These are phyloP conservation scores for Halophytophthora polymorphica DNA, from an alignment of 352 stramenopile species.

Conservation along the genomic window DNA sequence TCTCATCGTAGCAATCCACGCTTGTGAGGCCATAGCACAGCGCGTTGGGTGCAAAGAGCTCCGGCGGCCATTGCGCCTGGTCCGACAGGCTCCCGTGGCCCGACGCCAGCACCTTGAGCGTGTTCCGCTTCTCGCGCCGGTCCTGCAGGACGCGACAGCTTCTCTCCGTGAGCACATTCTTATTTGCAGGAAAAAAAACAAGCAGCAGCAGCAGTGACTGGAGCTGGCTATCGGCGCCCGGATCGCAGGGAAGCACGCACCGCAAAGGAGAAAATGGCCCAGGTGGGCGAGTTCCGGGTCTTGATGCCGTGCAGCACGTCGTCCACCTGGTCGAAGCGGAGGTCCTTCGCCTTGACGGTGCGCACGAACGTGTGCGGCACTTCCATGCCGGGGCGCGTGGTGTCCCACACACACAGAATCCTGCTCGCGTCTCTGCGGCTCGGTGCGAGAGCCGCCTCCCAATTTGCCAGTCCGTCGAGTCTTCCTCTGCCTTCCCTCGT, in stretches of 20 bases:
- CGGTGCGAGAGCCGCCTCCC: neutral
- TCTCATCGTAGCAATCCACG: slow-evolving; percentile 64
- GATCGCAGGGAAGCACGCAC: slow-evolving; percentile 21
- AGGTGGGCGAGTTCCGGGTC: slow-evolving; percentile 57
- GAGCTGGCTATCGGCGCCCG: neutral
- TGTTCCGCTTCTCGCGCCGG: slow-evolving; percentile 76
- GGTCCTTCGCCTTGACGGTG: slow-evolving; percentile 76
- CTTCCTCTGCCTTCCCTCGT: slow-evolving; percentile 13
- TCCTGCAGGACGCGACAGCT: slow-evolving; percentile 36
- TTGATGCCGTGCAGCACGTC: slow-evolving; percentile 66
- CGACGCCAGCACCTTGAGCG: slow-evolving; percentile 66
- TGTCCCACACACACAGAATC: slow-evolving; percentile 39
- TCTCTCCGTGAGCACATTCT: too few relatives aligned
- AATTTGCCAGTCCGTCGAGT: neutral
- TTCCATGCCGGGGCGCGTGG: slow-evolving; percentile 44
- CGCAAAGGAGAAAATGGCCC: slow-evolving; percentile 75
- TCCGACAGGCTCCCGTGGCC: slow-evolving; percentile 70
- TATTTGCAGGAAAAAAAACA: neutral
- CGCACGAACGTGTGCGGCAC: slow-evolving; percentile 81
- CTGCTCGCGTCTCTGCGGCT: slow-evolving; percentile 8
- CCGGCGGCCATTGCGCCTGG: slow-evolving; percentile 61
- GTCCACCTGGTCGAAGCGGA: slow-evolving; percentile 78
- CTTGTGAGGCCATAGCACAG: slow-evolving; percentile 83
- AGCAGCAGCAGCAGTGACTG: neutral
- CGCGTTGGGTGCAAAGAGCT: slow-evolving; percentile 75